Base-by-base conservation (phyloP, 306 rosid species). In the Canavalia gladiata region DNA sequence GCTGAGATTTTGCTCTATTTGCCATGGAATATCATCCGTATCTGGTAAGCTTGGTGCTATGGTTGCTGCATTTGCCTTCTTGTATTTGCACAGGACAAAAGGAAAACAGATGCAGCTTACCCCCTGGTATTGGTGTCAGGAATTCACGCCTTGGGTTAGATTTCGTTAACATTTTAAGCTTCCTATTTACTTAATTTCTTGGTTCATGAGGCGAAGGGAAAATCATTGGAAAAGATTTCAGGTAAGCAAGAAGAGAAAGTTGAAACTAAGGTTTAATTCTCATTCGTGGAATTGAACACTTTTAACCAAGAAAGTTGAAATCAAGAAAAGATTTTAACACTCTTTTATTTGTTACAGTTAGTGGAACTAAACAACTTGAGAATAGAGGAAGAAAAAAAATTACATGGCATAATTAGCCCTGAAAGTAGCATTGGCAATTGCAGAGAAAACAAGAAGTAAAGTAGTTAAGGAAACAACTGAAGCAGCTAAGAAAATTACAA, bases 1-100 rank as follows among this genome's bases (percentile, higher is more conserved):
- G 97, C 96, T 0, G 97, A 93, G 88, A 88, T 93, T 31, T 92
- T 92, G 94, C 10, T 86, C 93, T 35, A 92, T 90, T 25, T 92
- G 97, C 79, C 97, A 92, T 0, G 92, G 92, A 0, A 90, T 92
- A 66, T 92, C 97, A 13, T 86, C 97, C 1, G 92, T 93, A 3
- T 7, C 85, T 0, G 94, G 97, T 13, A 92, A 89, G 86, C 82
- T 90, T 8, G 93, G 97, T 4, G 97, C 97, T 10, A 90, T 90
- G 3, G 69, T 90, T 42, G 97, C 94, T 47, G 92, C 93, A 13
- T 92, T 92, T 2, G 97, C 93, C 6, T 92, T 92, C 86, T 86
- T 92, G 76, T 87, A 90, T 58, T 78, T 90, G 94, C 92, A 57
- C 97, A 92, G 54, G 93, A 92, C 68, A 87, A 84, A 79, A 33